phyloP scores from a whole-genome alignment of 1,284 basidiomycete genomes.

The Rhodotorula sp. region DNA sequence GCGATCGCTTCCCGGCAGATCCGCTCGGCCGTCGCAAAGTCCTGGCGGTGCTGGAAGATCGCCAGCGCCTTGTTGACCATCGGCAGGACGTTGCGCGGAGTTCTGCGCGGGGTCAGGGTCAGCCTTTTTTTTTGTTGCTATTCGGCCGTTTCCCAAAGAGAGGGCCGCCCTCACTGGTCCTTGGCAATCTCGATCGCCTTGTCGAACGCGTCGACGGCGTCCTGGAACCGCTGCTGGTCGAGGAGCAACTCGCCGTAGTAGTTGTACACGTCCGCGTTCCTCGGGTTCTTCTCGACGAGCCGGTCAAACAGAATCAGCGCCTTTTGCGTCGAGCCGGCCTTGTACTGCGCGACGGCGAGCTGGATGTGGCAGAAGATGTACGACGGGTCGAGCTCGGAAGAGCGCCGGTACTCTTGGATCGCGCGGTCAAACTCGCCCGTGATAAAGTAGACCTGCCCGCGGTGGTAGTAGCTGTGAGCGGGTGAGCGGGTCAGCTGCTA shows the following conservation, averaged over 20 bases:
- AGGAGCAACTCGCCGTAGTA: conserved; percentile 87
- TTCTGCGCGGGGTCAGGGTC: conserved; percentile 20
- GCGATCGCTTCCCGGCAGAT: conserved; percentile 84
- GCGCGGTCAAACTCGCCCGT: conserved; percentile 85
- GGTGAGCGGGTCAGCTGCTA: background rate
- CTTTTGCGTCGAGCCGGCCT: conserved; percentile 70
- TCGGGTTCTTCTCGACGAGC: conserved; percentile 47
- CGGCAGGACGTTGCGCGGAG: conserved; percentile 54
- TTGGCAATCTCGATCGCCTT: conserved; percentile 81
- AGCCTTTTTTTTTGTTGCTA: no score
- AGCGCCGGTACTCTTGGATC: conserved; percentile 85
- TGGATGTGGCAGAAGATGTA: conserved; percentile 98
- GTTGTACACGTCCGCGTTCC: conserved; percentile 47
- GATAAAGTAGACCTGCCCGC: conserved; percentile 97
- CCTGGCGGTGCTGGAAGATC: conserved; percentile 94
- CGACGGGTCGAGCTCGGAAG: conserved; percentile 72
- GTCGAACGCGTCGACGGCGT: conserved; percentile 94
- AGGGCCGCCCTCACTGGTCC: no score
- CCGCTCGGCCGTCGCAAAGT: conserved; percentile 73
- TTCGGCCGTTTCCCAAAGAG: no score
- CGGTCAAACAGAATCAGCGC: conserved; percentile 86
- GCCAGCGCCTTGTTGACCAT: conserved; percentile 97
- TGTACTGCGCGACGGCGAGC: conserved; percentile 95
- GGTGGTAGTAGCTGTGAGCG: conserved; percentile 83
- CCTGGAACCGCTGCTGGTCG: conserved; percentile 85